phyloP scores from a whole-genome alignment of 2,329 filamentous ascomycete species.

The Colletotrichum lindemuthianum region DNA sequence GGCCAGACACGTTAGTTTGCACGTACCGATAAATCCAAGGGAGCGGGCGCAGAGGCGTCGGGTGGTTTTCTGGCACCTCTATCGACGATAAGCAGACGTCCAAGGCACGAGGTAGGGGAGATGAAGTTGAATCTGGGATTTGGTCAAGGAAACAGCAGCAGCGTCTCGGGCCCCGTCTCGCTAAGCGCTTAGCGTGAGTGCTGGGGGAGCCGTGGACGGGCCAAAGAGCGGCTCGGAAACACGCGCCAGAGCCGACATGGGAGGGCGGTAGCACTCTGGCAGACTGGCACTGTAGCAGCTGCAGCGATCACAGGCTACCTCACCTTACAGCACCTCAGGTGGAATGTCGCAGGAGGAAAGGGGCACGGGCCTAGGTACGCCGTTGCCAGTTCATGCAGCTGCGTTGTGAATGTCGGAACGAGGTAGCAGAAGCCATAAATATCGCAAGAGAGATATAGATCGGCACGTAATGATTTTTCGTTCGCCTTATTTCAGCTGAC shows the following conservation, averaged over 20 bases:
- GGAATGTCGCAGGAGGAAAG: too few species aligned
- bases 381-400: too few species aligned
- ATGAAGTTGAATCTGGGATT: constrained; percentile 34
- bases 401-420: too few species aligned
- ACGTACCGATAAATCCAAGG: constrained; percentile 33
- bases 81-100: constrained; percentile 29
- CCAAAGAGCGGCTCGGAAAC: constrained; percentile 35
- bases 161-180: constrained; percentile 39
- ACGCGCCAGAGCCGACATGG: constrained; percentile 36
- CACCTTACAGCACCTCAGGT: too few species aligned
- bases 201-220: constrained; percentile 17
- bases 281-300: constrained; percentile 4
- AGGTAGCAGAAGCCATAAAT: too few species aligned
- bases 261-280: constrained; percentile 2
- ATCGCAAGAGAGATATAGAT: too few species aligned
- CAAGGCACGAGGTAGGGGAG: constrained; percentile 19
- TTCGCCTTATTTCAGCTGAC: neutral
- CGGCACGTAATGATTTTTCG: too few species aligned
- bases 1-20: neutral
- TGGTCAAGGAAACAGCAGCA: constrained; percentile 33
- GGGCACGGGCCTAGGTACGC: too few species aligned
- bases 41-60: constrained; percentile 7
- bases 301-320: too few species aligned
- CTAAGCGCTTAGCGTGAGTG: constrained; percentile 42
- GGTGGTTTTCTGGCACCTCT: constrained; percentile 17